Evolutionary conservation across 2,329 filamentous ascomycete species (phyloP), one percentile per base, ranked within the genome.

Genomic region (Aspergillus alliaceus): DNA sequence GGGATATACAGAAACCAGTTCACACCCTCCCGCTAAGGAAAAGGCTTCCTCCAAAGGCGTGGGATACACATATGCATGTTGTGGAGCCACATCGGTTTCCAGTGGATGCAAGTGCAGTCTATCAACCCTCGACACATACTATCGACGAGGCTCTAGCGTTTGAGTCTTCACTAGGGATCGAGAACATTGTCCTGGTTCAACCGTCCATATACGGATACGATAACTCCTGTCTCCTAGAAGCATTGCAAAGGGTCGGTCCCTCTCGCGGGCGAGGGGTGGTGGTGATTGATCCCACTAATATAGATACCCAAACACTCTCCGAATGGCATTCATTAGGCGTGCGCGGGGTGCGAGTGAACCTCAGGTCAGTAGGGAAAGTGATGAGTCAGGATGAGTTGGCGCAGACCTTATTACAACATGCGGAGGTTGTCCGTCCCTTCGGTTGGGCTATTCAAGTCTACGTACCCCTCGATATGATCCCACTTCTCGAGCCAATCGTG

Each of bases 1-100:
- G 39, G 27, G 60, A 53, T 42, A 22, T 11, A 18, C 54, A 51
- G 35, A 54, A 46, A 20, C 25, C 24, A 9, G n/a, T 39, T 18
- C 31, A 54, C 7, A 14, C 40, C 22, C 22, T 56, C 25, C 59
- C 64, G 3, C 25, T 70, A 25, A 68, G 61, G 27, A 53, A 64
- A 29, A 64, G 64, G 48, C 52, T 75, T 24, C 74, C 74, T n/a
- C 46, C 58, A 2, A 54, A 61, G 18, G 67, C 84, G 55, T 87
- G 84, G 84, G 84, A 86, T 66, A 82, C 80, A 51, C 85, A 87
- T 67, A 87, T 87, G 82, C 86, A 88, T 67, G 79, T 87, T 32
- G 76, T 86, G 49, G 82, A 86, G 52, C 83, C 82, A 0, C 65
- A 72, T 20, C 67, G 68, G 7, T 87, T 82, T 65, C 79, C 82